phyloP scores from a whole-genome alignment of 495 filamentous ascomycete species.

The Hamigera avellanea region DNA sequence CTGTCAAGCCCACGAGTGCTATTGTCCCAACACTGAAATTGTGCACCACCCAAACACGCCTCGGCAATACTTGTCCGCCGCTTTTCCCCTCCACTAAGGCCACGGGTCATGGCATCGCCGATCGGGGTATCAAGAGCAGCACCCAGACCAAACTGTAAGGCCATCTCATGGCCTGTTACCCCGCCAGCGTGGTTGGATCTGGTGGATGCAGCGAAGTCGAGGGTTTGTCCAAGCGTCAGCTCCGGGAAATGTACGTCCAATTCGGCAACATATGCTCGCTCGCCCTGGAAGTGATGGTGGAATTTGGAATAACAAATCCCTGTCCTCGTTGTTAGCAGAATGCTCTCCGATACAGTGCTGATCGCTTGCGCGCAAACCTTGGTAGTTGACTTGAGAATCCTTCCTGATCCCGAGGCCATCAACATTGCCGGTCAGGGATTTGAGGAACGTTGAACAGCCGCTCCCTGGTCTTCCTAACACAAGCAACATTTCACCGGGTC shows the following conservation, averaged over 20 bases:
- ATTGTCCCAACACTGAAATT: constrained; percentile 73
- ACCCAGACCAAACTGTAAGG: no score
- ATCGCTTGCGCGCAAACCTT: no score
- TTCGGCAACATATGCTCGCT: constrained; percentile 49
- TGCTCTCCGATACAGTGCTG: no score
- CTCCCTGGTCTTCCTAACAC: constrained; percentile 28
- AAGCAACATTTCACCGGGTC: constrained; percentile 23
- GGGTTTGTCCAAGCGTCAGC: constrained; percentile 50
- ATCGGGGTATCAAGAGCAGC: constrained; percentile 39
- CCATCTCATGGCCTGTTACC: no score
- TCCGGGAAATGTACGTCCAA: constrained; percentile 53
- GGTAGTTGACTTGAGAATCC: constrained; percentile 31
- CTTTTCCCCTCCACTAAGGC: constrained; percentile 76
- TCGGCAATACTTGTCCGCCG: constrained; percentile 49
- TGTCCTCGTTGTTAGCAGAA: no score
- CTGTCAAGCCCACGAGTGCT: constrained; percentile 73
- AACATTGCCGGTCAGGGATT: constrained; percentile 23
- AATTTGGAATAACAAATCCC: background rate
- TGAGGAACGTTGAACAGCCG: constrained; percentile 29
- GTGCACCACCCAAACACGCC: constrained; percentile 54
- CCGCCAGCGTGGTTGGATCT: no score
- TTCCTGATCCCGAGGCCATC: constrained; percentile 25
- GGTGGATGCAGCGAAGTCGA: constrained; percentile 45
- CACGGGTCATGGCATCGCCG: constrained; percentile 39
- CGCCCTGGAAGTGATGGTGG: constrained; percentile 35